Conservation (phyloP, 2,329 filamentous ascomycete genomes). For the Volutella citrinella region DNA sequence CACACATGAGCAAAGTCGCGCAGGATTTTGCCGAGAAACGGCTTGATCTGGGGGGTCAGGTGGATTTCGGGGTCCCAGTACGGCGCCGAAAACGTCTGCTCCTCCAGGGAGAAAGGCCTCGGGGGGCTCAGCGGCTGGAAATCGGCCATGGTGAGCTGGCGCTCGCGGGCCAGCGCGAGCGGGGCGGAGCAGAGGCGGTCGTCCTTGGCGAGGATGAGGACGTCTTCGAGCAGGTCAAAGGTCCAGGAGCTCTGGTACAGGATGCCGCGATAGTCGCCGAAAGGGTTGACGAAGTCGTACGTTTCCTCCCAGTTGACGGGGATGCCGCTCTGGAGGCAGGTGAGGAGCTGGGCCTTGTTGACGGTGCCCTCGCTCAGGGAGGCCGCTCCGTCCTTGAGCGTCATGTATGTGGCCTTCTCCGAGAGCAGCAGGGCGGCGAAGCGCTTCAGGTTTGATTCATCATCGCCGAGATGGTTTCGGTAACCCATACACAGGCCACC, state of each 20-base stretch:
- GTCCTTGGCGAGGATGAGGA: slow-evolving; percentile 13
- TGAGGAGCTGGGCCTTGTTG: too few relatives aligned
- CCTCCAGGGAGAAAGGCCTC: neutral
- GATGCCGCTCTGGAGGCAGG: too few relatives aligned
- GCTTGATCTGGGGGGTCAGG: neutral
- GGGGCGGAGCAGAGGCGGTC: slow-evolving; percentile 7
- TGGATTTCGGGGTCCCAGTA: slow-evolving; percentile 15
- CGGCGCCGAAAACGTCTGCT: slow-evolving; percentile 4
- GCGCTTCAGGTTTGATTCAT: too few relatives aligned
- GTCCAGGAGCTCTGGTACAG: slow-evolving; percentile 18
- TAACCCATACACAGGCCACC: too few relatives aligned
- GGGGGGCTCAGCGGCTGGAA: slow-evolving; percentile 9
- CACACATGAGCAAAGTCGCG: slow-evolving; percentile 16
- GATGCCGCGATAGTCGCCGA: slow-evolving; percentile 16
- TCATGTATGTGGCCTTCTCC: too few relatives aligned
- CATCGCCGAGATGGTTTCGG: too few relatives aligned
- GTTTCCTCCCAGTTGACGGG: slow-evolving; percentile 11
- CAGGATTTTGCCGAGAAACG: slow-evolving; percentile 13
- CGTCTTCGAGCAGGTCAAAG: slow-evolving; percentile 15
- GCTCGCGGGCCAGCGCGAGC: slow-evolving; percentile 8
- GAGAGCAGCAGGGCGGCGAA: too few relatives aligned
- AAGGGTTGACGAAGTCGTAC: slow-evolving; percentile 19
- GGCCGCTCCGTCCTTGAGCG: too few relatives aligned
- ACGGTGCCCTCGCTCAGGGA: too few relatives aligned
- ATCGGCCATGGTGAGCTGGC: slow-evolving; percentile 13